Evolutionary conservation across 1,284 basidiomycete genomes (phyloP), one percentile per base, ranked within the genome.

Genomic region (Caloboletus inedulis): DNA sequence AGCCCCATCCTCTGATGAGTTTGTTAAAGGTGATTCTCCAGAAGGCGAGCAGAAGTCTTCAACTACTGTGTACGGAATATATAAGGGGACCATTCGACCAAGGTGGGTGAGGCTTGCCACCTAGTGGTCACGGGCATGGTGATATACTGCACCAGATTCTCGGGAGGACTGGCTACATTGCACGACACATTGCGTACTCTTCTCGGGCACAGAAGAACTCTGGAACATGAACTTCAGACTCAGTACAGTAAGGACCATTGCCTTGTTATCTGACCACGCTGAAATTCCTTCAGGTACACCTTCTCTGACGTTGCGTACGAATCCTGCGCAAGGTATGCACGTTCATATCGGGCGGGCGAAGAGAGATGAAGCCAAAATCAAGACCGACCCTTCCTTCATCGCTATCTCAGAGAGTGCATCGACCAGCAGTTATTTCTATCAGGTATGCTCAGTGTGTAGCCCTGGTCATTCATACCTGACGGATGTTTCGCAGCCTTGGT

Each of bases 361-460:
- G 68, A 80, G 78, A 34, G 85, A 89, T 55, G 76, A 76, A 53
- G 64, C 57, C 25, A 77, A 72, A 54, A 59, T 87, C 27, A 76
- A 75, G 55, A 65, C 62, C 18, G 73, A 80, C 10, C 61, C 74
- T 6, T 68, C 69, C 2, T 89, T 91, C 59, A 68, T 84, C 14
- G 59, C 68, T 31, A 76, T 90, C 23, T 77, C 82, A 3, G 81
- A 84, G 64, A 87, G 74, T 58, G 76, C 74, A 35, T 80, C 81
- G 3, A 89, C 89, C 2, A 84, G 80, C 59, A 80, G 75, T 25
- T 93, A 85, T 62, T 86, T 91, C 56, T 77, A 85, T 64, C 76
- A 79, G 64, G 91, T 89, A 59, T 53, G 70, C 25, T 27, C n/a
- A 21, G 40, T 34, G 37, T 27, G 12, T 25, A 25, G 7, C 10